Evolutionary conservation across 257 asterid genomes (phyloP).

Genomic region (Solanum okadae): DNA sequence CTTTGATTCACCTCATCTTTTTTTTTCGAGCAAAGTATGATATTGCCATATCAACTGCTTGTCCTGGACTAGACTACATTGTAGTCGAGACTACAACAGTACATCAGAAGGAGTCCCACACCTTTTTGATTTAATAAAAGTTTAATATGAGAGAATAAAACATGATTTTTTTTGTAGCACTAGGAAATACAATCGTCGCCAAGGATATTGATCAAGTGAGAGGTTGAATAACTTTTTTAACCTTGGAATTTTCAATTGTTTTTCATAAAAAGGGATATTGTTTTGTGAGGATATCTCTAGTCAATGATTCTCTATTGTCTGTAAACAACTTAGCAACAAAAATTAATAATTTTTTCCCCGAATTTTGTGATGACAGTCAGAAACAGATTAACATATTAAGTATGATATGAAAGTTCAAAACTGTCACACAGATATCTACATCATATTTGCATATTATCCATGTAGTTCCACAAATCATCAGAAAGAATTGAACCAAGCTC

Average conservation of each 20-base stretch:
- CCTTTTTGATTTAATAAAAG: constrained; percentile 74
- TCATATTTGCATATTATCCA: not conserved
- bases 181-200: constrained; percentile 65
- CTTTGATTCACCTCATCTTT: not conserved
- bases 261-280: not conserved
- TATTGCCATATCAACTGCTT: constrained; percentile 85
- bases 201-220: constrained; percentile 75
- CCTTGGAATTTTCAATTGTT: not conserved
- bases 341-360: not conserved
- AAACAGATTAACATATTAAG: not conserved
- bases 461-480: not conserved
- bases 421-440: not conserved
- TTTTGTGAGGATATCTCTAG: not conserved
- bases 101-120: constrained; percentile 77
- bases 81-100: constrained; percentile 77
- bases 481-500: not conserved
- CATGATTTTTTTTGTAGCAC: constrained; percentile 71
- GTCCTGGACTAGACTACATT: constrained; percentile 78
- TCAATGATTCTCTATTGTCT: not conserved
- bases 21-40: constrained; percentile 72
- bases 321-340: not conserved
- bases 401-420: not conserved
- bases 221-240: not conserved
- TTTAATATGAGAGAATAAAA: constrained; percentile 76
- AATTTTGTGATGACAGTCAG: not conserved